Evolutionary conservation across 2,329 filamentous ascomycete species (phyloP), one percentile per base, ranked within the genome.

Genomic region (Pseudodiploospora longispora): DNA sequence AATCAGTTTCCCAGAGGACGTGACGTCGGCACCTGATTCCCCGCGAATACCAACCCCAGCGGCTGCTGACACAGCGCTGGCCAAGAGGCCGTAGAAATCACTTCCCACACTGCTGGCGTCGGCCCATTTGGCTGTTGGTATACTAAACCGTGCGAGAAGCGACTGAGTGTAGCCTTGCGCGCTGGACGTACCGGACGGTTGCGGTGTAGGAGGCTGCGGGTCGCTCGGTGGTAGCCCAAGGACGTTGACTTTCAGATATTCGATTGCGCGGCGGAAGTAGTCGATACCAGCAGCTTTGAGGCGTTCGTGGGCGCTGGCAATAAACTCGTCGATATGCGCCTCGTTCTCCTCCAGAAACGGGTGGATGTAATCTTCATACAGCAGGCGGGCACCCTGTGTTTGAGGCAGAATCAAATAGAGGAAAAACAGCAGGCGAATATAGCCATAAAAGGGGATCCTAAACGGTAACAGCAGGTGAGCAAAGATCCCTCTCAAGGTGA

Each of bases 381-480:
- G 72, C 56, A 85, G 69, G 49, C 85, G 85, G 46, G 90, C 89
- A 62, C 93, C 93, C 62, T 96, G 91, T n/a, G 88, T 93, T 65
- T 95, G 91, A 0, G 91, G 93, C n/a, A 95, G 80, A 58, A 97
- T 89, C 50, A 98, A 86, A 70, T 96, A 98, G 53, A 93, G 80
- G 60, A 96, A 81, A 67, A 93, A 84, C 59, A 83, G 71, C 43
- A 96, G 79, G 52, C 93, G 88, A 57, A 95, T 73, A 78, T 90
- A 96, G 55, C 87, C 79, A 69, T 96, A 98, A 66, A 97, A 94
- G 3, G 93, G 93, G 33, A 97, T 71, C 87, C 81, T 85, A 41
- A 4, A 19, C 10, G 30, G 4, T n/a, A 28, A 9, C 3, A 35
- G 47, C 7, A 51, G 43, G 29, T 9, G 3, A 9, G 32, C 3